A percentile compares a stretch with the other conserved stretches of the same genome.
phyloP scores from a whole-genome alignment of 1,139 yeast species.

The Entelexis sorbosivorans region DNA sequence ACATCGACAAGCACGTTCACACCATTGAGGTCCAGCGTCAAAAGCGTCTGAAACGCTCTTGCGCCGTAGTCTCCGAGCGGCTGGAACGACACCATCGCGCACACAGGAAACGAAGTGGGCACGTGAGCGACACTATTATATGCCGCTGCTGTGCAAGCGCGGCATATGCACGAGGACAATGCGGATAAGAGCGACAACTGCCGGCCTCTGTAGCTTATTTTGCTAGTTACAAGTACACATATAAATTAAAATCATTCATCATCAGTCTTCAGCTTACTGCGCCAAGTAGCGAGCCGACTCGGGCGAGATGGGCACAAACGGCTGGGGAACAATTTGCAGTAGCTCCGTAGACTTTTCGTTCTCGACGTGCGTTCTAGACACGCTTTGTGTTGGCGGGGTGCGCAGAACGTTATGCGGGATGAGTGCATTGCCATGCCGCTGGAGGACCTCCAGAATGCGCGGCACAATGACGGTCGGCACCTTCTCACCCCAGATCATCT shows the following conservation, averaged over 20 bases:
- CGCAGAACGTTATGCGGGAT: background rate
- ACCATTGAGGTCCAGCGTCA: constrained; percentile 23
- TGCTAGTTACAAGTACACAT: background rate
- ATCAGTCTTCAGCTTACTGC: background rate
- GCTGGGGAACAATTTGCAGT: background rate
- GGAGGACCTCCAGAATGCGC: constrained; percentile 12
- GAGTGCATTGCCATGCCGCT: background rate
- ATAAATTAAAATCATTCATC: background rate
- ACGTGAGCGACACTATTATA: background rate
- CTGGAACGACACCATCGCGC: constrained; percentile 20
- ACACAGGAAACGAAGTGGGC: background rate
- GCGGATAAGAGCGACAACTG: too few relatives aligned
- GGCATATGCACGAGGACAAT: too few relatives aligned
- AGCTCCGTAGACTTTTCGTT: background rate
- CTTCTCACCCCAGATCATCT: constrained; percentile 75
- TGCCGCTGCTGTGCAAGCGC: too few relatives aligned
- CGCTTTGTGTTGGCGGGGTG: background rate
- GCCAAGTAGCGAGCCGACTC: background rate
- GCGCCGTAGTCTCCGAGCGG: constrained; percentile 17
- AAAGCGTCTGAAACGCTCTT: constrained; percentile 17
- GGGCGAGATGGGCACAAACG: background rate
- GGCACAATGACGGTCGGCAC: constrained; percentile 32
- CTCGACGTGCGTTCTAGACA: background rate
- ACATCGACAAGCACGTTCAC: constrained; percentile 30
- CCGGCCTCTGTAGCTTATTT: too few relatives aligned